These are phyloP conservation scores for Pseudoneurospora amorphoporcata DNA, from an alignment of 495 filamentous ascomycete genomes.

Conservation along the genomic window DNA sequence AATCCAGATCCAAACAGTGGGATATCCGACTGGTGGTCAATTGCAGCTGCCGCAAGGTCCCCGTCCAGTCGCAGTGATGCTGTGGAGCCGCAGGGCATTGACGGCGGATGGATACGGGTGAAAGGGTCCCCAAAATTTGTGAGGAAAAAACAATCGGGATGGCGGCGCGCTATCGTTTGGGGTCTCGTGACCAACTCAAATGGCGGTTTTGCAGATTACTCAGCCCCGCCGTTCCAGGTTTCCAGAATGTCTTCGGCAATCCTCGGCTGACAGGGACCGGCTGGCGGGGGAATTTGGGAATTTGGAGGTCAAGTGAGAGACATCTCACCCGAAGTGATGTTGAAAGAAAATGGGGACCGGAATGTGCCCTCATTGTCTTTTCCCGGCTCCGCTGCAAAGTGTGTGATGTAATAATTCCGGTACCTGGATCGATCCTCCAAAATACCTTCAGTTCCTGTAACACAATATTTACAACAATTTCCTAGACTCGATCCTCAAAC, in stretches of 20 bases:
- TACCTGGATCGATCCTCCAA: background rate
- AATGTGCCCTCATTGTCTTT: background rate
- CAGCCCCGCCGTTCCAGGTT: background rate
- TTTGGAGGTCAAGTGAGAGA: background rate
- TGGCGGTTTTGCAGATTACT: background rate
- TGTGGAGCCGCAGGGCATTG: background rate
- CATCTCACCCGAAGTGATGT: background rate
- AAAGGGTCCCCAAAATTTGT: background rate
- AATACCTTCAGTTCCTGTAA: background rate
- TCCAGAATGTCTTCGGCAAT: slow-evolving; percentile 21
- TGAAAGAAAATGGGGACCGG: background rate
- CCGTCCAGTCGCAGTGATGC: background rate
- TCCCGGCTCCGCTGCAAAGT: background rate
- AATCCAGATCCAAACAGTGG: background rate
- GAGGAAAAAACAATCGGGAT: no score
- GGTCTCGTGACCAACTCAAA: background rate
- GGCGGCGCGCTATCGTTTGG: background rate
- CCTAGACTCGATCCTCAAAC: background rate
- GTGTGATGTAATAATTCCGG: background rate
- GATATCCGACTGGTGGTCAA: background rate
- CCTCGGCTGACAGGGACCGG: slow-evolving; percentile 21
- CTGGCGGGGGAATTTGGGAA: background rate
- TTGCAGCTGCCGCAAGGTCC: background rate
- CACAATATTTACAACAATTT: background rate
- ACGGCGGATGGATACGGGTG: background rate